Conservation (phyloP, 768 basidiomycete genomes). For the Leucosporidium creatinivorum region DNA sequence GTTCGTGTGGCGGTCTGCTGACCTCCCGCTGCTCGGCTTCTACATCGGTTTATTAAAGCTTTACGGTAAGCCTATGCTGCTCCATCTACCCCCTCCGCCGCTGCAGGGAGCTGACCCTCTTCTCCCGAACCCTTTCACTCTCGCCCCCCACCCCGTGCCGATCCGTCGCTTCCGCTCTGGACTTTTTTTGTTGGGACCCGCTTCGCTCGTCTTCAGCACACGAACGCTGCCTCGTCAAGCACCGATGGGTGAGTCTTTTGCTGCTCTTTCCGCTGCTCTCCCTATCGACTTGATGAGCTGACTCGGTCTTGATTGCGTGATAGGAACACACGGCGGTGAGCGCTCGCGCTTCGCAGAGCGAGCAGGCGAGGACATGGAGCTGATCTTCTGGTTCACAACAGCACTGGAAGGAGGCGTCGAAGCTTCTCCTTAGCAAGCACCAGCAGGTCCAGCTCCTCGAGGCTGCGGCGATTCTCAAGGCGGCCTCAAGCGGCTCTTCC, state of each 20-base stretch:
- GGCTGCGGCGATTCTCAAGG: conserved; percentile 84
- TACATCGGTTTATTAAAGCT: conserved; percentile 34
- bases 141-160: too few relatives aligned
- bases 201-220: conserved; percentile 44
- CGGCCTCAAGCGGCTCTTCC: conserved; percentile 63
- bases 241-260: conserved; percentile 69
- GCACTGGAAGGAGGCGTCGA: conserved; percentile 88
- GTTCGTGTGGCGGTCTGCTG: not conserved
- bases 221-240: conserved; percentile 90
- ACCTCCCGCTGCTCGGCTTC: not conserved
- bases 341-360: not conserved
- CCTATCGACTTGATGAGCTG: not conserved
- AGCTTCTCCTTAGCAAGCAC: conserved; percentile 86
- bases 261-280: not conserved
- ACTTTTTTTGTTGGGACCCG: too few relatives aligned
- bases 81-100: too few relatives aligned
- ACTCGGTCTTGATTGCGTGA: not conserved
- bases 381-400: conserved; percentile 47
- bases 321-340: conserved; percentile 31
- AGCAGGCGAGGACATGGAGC: not conserved
- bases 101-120: too few relatives aligned
- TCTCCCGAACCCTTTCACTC: too few relatives aligned
- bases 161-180: too few relatives aligned
- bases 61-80: conserved; percentile 37
- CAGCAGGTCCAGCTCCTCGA: conserved; percentile 96